Percentiles rank a stretch among this genome's conserved stretches.
Evolutionary conservation across 495 filamentous ascomycete genomes (phyloP).

Genomic region (Neurospora intermedia): DNA sequence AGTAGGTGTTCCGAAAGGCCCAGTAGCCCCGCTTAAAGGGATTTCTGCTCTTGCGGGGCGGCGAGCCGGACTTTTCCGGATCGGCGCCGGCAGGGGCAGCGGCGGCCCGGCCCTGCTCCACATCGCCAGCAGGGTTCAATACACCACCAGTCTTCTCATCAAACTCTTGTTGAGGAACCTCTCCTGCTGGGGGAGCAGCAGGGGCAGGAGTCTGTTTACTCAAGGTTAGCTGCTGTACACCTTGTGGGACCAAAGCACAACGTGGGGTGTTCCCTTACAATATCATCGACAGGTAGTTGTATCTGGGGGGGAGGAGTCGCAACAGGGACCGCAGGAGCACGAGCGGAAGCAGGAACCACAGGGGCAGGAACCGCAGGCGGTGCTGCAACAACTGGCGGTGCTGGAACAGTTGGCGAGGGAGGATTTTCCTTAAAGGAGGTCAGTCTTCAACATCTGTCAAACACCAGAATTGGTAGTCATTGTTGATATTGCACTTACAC

Average conservation of each 20-base stretch:
- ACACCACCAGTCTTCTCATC: slow-evolving; percentile 6
- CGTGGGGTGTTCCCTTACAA: not conserved
- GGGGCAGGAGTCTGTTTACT: slow-evolving; percentile 4
- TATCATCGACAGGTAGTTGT: not conserved
- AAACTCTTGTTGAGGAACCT: slow-evolving; percentile 7
- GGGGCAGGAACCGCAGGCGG: not conserved
- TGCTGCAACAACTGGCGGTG: not conserved
- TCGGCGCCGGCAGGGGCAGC: not conserved
- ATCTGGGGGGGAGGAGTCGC: not conserved
- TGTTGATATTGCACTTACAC: slow-evolving; percentile 5
- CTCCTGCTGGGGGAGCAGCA: slow-evolving; percentile 2
- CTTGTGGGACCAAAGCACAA: not conserved
- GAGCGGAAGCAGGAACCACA: not conserved
- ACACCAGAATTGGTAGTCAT: not conserved
- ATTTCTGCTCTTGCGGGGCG: slow-evolving; percentile 5
- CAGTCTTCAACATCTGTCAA: not conserved
- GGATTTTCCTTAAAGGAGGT: not conserved
- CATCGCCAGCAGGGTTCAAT: slow-evolving; percentile 5
- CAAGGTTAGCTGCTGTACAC: not conserved
- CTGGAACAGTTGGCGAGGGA: not conserved
- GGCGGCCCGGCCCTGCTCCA: not conserved
- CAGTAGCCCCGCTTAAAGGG: slow-evolving; percentile 7
- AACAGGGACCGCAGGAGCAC: not conserved
- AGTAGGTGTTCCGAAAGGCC: slow-evolving; percentile 20
- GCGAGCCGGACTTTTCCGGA: slow-evolving; percentile 6